phyloP scores from a whole-genome alignment of 305 asterid genomes.

The Fraxinus sp. region DNA sequence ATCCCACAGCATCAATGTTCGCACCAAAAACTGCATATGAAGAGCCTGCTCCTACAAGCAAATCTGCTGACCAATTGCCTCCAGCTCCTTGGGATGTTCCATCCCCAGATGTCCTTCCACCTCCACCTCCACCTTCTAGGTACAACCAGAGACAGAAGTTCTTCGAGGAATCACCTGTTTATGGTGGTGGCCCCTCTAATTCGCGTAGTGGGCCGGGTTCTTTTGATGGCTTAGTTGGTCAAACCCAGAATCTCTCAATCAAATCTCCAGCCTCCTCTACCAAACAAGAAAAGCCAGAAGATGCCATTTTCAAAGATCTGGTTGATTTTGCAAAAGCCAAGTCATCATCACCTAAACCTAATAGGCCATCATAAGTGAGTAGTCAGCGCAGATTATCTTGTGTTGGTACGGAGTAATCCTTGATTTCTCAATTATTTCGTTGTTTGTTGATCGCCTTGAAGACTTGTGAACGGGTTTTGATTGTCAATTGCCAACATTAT shows the following conservation, averaged over 20 bases:
- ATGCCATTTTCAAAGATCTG: constrained; percentile 85
- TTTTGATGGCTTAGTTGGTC: constrained; percentile 67
- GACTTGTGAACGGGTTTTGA: constrained; percentile 19
- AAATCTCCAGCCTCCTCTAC: constrained; percentile 47
- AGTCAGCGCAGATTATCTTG: constrained; percentile 20
- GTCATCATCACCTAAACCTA: constrained; percentile 79
- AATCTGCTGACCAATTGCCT: constrained; percentile 54
- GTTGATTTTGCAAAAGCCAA: constrained; percentile 92
- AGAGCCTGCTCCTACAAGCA: constrained; percentile 44
- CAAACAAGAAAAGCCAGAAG: constrained; percentile 69
- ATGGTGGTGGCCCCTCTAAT: constrained; percentile 42
- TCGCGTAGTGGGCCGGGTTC: constrained; percentile 62
- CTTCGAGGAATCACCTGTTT: constrained; percentile 51
- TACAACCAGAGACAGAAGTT: constrained; percentile 78
- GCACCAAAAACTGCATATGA: constrained; percentile 39
- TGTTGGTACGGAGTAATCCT: constrained; percentile 35
- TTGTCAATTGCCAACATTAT: constrained; percentile 11
- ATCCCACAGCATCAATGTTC: constrained; percentile 87
- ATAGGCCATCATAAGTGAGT: constrained; percentile 50
- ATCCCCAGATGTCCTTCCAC: constrained; percentile 50
- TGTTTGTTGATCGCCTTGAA: constrained; percentile 20
- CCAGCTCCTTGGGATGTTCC: constrained; percentile 60
- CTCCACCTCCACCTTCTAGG: constrained; percentile 85
- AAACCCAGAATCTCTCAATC: constrained; percentile 70
- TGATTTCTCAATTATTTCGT: constrained; percentile 21